phyloP scores from a whole-genome alignment of 2,329 filamentous ascomycete species.

The Stagonosporopsis chrysanthemi region DNA sequence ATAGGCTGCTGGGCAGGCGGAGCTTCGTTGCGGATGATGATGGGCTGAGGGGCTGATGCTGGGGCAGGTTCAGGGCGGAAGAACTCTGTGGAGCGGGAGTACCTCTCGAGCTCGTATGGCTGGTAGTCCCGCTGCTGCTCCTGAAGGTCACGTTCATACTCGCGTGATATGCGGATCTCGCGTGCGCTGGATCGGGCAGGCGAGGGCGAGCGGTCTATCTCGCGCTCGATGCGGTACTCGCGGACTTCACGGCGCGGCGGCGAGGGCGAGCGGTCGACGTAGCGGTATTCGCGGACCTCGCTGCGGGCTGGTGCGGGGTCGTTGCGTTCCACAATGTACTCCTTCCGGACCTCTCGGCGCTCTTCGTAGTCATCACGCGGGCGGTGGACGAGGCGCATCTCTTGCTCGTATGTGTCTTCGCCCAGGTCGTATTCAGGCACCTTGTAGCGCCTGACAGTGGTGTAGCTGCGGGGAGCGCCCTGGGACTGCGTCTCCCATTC shows the following conservation, averaged over 20 bases:
- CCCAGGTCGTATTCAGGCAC: slow-evolving; percentile 57
- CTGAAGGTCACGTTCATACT: slow-evolving; percentile 44
- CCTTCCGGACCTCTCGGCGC: slow-evolving; percentile 42
- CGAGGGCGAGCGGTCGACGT: slow-evolving; percentile 48
- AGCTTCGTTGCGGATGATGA: slow-evolving; percentile 60
- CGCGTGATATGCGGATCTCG: slow-evolving; percentile 43
- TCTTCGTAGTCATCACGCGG: slow-evolving; percentile 44
- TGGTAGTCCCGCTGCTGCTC: slow-evolving; percentile 37
- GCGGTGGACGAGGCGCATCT: slow-evolving; percentile 58
- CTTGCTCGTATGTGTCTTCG: slow-evolving; percentile 54
- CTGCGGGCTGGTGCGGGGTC: slow-evolving; percentile 35
- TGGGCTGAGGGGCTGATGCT: slow-evolving; percentile 46
- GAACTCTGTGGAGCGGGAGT: slow-evolving; percentile 63
- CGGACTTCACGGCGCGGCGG: slow-evolving; percentile 56
- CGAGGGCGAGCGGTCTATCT: slow-evolving; percentile 57
- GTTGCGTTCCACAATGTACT: slow-evolving; percentile 51
- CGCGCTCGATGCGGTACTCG: slow-evolving; percentile 62
- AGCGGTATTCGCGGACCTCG: slow-evolving; percentile 50
- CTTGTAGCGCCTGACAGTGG: slow-evolving; percentile 67
- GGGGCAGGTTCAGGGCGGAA: slow-evolving; percentile 52
- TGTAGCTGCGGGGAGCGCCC: slow-evolving; percentile 54
- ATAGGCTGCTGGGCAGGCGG: slow-evolving; percentile 62
- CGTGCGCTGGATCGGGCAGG: slow-evolving; percentile 51
- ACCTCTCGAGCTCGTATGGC: slow-evolving; percentile 56
- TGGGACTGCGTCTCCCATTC: slow-evolving; percentile 52